Percentiles rank a stretch among this genome's conserved stretches.
phyloP scores from a whole-genome alignment of 1,284 basidiomycete genomes.

The Abortiporus biennis region DNA sequence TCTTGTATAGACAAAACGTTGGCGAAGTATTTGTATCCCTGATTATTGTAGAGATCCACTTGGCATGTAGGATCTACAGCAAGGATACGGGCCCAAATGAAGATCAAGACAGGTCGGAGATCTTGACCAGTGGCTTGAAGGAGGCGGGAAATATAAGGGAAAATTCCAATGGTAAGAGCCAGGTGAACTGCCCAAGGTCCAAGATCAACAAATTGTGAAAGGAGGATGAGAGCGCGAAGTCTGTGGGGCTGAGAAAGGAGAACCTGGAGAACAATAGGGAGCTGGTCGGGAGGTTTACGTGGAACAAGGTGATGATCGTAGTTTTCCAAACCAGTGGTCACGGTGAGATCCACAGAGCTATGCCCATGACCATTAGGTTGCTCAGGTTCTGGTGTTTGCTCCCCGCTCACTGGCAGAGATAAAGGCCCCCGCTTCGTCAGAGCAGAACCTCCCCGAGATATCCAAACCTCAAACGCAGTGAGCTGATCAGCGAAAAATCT shows the following conservation, averaged over 20 bases:
- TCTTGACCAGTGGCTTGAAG: slow-evolving; percentile 94
- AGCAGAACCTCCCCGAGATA: slow-evolving; percentile 83
- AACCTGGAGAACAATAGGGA: slow-evolving; percentile 96
- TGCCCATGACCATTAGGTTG: slow-evolving; percentile 7
- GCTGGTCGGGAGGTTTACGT: slow-evolving; percentile 89
- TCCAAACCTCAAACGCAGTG: slow-evolving; percentile 98
- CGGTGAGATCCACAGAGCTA: slow-evolving; percentile 9
- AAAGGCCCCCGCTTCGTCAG: slow-evolving; percentile 72
- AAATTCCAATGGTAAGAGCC: slow-evolving; percentile 97
- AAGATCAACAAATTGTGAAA: slow-evolving; percentile 96
- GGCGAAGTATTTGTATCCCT: slow-evolving; percentile 88
- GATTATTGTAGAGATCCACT: slow-evolving; percentile 81
- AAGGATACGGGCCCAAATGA: slow-evolving; percentile 97
- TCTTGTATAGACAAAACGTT: slow-evolving; percentile 68
- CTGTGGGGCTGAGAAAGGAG: slow-evolving; percentile 95
- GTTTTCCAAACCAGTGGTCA: slow-evolving; percentile 12
- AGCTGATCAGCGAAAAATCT: slow-evolving; percentile 96
- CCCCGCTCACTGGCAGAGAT: slow-evolving; percentile 50
- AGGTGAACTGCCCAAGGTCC: slow-evolving; percentile 98
- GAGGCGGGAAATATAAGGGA: slow-evolving; percentile 96
- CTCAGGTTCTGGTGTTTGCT: slow-evolving; percentile 19
- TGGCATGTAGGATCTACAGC: slow-evolving; percentile 95
- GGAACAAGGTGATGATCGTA: slow-evolving; percentile 63
- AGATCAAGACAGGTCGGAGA: slow-evolving; percentile 95
- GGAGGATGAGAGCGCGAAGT: slow-evolving; percentile 90